Evolutionary conservation across 2,329 filamentous ascomycete species (phyloP).

Genomic region (Phyllosticta citribraziliensis): DNA sequence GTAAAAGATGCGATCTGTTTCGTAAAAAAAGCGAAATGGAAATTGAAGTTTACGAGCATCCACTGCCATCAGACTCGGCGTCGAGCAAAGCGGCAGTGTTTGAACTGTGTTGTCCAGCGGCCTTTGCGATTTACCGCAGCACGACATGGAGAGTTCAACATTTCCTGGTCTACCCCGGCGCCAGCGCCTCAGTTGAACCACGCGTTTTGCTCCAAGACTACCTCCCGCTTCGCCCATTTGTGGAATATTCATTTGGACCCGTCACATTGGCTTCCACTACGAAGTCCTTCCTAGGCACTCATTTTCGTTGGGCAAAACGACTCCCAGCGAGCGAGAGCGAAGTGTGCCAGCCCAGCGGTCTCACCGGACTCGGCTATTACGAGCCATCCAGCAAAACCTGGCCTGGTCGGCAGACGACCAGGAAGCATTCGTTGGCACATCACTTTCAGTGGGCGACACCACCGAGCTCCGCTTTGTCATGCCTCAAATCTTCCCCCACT

Average conservation of each 20-base stretch:
- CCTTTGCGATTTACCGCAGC: slow-evolving; percentile 42
- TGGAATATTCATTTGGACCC: slow-evolving; percentile 1
- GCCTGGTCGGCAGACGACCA: slow-evolving; percentile 18
- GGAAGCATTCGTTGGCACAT: slow-evolving; percentile 34
- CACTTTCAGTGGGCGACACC: slow-evolving; percentile 35
- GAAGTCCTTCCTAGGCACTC: slow-evolving; percentile 40
- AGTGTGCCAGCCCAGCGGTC: slow-evolving; percentile 38
- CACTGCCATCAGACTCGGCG: slow-evolving; percentile 31
- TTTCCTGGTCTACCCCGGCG: slow-evolving; percentile 22
- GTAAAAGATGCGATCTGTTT: slow-evolving; percentile 36
- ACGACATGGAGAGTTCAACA: slow-evolving; percentile 41
- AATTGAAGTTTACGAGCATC: slow-evolving; percentile 42
- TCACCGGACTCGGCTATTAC: slow-evolving; percentile 40
- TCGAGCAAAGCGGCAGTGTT: slow-evolving; percentile 40
- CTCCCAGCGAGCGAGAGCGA: slow-evolving; percentile 34
- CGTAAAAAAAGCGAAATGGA: slow-evolving; percentile 27
- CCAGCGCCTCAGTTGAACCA: slow-evolving; percentile 11
- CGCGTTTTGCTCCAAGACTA: slow-evolving; percentile 25
- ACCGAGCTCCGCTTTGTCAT: slow-evolving; percentile 25
- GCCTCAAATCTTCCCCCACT: slow-evolving; percentile 16
- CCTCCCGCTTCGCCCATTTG: slow-evolving; percentile 21
- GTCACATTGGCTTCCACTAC: slow-evolving; percentile 36
- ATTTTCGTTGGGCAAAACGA: slow-evolving; percentile 32
- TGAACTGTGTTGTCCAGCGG: slow-evolving; percentile 39
- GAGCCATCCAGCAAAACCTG: slow-evolving; percentile 33